These are phyloP conservation scores for Monosporascus ibericus DNA, from an alignment of 2,329 filamentous ascomycete genomes.

Conservation along the genomic window DNA sequence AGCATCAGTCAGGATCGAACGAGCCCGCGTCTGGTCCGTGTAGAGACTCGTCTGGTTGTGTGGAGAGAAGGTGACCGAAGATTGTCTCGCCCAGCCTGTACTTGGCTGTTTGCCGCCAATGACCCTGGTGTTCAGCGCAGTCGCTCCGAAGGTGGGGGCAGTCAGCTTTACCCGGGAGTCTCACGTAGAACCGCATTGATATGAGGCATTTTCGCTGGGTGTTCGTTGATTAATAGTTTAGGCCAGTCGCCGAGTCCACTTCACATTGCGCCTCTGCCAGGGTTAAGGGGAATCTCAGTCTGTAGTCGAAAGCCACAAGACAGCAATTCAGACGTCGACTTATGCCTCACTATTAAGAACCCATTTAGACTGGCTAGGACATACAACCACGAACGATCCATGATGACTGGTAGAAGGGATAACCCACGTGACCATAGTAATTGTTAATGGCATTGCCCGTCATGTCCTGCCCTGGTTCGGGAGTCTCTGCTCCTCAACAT, in stretches of 20 bases:
- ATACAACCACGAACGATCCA: too few relatives aligned
- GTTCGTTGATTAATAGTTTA: conserved; percentile 35
- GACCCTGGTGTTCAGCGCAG: conserved; percentile 33
- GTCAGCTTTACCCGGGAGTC: conserved; percentile 39
- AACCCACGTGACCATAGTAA: conserved; percentile 6
- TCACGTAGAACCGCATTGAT: conserved; percentile 50
- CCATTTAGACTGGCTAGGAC: too few relatives aligned
- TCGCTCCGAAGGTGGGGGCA: conserved; percentile 41
- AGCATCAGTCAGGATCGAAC: conserved; percentile 59
- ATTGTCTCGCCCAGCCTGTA: conserved; percentile 39
- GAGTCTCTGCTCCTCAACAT: conserved; percentile 9
- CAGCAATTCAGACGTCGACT: conserved; percentile 48
- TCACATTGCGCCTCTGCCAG: conserved; percentile 44
- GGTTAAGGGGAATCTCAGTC: conserved; percentile 39
- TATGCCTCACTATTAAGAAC: conserved; percentile 35
- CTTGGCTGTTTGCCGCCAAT: conserved; percentile 46
- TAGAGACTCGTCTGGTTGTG: conserved; percentile 50
- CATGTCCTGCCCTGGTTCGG: conserved; percentile 5
- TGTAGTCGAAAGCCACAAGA: conserved; percentile 41
- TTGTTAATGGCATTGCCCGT: conserved; percentile 6
- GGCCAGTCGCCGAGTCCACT: conserved; percentile 45
- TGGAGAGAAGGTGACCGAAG: conserved; percentile 36
- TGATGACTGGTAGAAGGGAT: too few relatives aligned
- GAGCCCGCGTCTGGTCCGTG: conserved; percentile 51
- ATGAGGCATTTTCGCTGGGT: conserved; percentile 46